Conservation (phyloP, 306 rosid species). For the Leucaena leucocephala region DNA sequence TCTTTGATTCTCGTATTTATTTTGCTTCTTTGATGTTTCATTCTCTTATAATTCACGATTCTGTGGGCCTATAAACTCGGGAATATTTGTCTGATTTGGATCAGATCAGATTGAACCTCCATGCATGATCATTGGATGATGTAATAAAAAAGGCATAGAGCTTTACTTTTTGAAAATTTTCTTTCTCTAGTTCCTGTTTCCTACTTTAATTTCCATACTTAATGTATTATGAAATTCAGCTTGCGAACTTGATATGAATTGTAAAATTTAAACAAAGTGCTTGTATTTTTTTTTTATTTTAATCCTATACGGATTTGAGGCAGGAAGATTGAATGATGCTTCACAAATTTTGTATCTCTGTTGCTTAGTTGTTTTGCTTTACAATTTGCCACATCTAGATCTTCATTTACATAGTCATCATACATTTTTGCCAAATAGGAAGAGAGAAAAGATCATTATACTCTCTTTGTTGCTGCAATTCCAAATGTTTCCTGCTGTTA, state of each 20-base stretch:
- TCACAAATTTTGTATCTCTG: neutral
- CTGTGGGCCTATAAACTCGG: neutral
- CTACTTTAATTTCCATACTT: neutral
- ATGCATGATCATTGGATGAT: neutral
- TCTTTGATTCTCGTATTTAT: neutral
- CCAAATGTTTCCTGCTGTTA: constrained; percentile 1
- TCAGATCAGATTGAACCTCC: constrained; percentile 20
- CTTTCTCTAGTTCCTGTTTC: neutral
- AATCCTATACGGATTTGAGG: neutral
- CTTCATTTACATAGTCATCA: neutral
- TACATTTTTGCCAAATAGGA: constrained; percentile 2
- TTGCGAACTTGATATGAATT: neutral
- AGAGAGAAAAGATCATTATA: neutral
- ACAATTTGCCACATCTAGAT: neutral
- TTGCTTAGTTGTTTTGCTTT: constrained; percentile 9
- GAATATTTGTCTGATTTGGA: constrained; percentile 18
- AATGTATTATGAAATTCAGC: neutral
- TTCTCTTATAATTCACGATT: neutral
- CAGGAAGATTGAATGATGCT: constrained; percentile 1
- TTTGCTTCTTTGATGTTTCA: neutral
- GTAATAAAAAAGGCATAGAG: neutral
- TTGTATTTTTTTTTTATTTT: neutral
- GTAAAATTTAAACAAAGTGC: neutral
- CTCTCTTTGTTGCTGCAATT: constrained; percentile 3
- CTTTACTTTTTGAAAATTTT: too few relatives aligned